These are phyloP conservation scores for Harringtonia aguacate DNA, from an alignment of 2,329 filamentous ascomycete genomes.

Conservation along the genomic window DNA sequence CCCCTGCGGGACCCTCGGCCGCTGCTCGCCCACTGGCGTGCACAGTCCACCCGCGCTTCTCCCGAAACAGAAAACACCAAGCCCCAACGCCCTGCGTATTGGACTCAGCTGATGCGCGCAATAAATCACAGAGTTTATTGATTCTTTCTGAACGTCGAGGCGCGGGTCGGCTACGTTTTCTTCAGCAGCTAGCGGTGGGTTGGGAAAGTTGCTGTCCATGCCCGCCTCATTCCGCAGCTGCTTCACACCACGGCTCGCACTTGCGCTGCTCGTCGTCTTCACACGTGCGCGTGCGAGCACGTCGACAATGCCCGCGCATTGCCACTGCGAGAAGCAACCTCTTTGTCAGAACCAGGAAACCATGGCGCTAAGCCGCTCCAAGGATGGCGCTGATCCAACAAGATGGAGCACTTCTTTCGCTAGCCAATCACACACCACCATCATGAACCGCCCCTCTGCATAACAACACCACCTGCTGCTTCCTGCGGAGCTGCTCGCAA, in stretches of 20 bases:
- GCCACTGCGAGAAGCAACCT: background rate
- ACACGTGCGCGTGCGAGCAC: too few species aligned
- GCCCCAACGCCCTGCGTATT: too few species aligned
- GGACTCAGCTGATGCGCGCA: background rate
- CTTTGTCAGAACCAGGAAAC: background rate
- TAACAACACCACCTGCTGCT: background rate
- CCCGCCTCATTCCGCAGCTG: too few species aligned
- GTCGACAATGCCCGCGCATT: too few species aligned
- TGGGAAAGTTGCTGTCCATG: too few species aligned
- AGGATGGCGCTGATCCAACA: conserved; percentile 9
- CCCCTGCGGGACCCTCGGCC: too few species aligned
- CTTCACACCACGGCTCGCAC: too few species aligned
- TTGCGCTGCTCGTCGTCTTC: too few species aligned
- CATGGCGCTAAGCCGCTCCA: conserved; percentile 1
- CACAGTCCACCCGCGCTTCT: background rate
- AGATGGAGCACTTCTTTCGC: background rate
- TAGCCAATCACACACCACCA: background rate
- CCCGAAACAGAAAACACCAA: background rate
- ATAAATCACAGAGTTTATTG: too few species aligned
- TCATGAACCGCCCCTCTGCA: background rate
- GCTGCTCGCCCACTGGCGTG: background rate
- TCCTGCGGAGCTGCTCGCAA: background rate
- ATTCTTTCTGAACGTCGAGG: too few species aligned
- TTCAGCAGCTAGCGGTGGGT: too few species aligned
- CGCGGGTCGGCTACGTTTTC: too few species aligned